Percentiles rank a stretch among this genome's conserved stretches.
These are phyloP conservation scores for Salix exigua DNA, from an alignment of 345 rosid species.

Conservation along the genomic window DNA sequence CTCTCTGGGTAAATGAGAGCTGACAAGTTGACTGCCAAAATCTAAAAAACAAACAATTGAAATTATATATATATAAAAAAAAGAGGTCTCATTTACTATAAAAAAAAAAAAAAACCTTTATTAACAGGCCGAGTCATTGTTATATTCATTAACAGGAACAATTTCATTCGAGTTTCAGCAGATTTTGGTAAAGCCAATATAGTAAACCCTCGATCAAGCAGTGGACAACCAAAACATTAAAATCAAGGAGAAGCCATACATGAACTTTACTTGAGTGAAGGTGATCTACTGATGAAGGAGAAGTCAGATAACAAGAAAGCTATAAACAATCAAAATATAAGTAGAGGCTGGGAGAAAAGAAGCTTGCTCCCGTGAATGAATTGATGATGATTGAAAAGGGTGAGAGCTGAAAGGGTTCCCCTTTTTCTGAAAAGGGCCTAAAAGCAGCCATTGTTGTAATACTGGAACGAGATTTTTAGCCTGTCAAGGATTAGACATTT, in stretches of 20 bases:
- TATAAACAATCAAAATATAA: not conserved
- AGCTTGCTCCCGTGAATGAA: constrained; percentile 13
- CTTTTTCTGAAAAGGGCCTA: not conserved
- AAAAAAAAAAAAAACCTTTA: not conserved
- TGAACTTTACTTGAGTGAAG: constrained; percentile 11
- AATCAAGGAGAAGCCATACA: not conserved
- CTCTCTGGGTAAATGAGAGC: not conserved
- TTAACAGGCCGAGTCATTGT: not conserved
- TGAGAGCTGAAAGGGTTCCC: constrained; percentile 2
- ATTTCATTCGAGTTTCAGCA: not conserved
- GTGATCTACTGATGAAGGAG: constrained; percentile 9
- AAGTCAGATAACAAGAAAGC: not conserved
- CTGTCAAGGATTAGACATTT: constrained; percentile 10
- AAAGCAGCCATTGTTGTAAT: constrained; percentile 16
- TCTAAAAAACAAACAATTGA: not conserved
- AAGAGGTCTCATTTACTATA: not conserved
- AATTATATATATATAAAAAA: not conserved
- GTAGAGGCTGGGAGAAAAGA: not conserved
- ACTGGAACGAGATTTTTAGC: constrained; percentile 21
- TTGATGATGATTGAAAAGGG: constrained; percentile 3
- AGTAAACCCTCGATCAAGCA: not conserved
- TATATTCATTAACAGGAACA: not conserved
- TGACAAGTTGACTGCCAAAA: not conserved
- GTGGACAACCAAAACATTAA: not conserved
- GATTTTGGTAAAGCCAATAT: not conserved